Evolutionary conservation across 139 green algal genomes (phyloP), one percentile per base, ranked within the genome.

Genomic region (Chlamydomonas sp.): DNA sequence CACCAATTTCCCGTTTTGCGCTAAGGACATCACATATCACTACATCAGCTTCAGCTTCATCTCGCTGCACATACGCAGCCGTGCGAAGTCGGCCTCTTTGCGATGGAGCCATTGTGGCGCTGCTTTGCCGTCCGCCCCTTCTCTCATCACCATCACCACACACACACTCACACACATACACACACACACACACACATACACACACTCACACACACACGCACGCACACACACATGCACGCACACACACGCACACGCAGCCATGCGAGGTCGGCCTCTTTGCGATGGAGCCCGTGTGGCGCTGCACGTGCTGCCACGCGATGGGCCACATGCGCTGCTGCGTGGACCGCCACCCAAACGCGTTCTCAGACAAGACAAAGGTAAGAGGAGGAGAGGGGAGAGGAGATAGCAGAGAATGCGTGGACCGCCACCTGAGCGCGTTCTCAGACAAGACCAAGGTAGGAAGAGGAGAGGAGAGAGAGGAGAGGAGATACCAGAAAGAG

Each of bases 271-370:
- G 71, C 29, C 65, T 85, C 58, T 83, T 87, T 66, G 68, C 80
- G 6, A 67, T 77, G 26, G 80, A 89, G 73, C 86, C 89, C 1
- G 74, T 88, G 35, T 95, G 89, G 89, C 61, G 66, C 36, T 95
- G 89, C 77, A 69, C 76, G 2, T 84, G 84, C 63, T 95, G 31
- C 39, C 37, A 70, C 10, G 36, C 3, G 6, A 50, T 35, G 10
- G 57, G 4, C 2, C 49, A 39, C 48, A 65, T 43, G 48, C 37
- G 48, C 16, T 39, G 58, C 30, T 48, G 10, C 68, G 54, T 68
- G 69, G 30, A 69, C 29, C 34, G 5, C 4, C 54, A 43, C 57
- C 28, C 64, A 2, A 10, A 28, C 39, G 20, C 3, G 1, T 67
- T 39, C 57, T 37, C 33, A 58, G 43, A 35, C 54, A 31, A 57